Conservation (phyloP, 768 basidiomycete genomes). For the Termitomyces sp. region DNA sequence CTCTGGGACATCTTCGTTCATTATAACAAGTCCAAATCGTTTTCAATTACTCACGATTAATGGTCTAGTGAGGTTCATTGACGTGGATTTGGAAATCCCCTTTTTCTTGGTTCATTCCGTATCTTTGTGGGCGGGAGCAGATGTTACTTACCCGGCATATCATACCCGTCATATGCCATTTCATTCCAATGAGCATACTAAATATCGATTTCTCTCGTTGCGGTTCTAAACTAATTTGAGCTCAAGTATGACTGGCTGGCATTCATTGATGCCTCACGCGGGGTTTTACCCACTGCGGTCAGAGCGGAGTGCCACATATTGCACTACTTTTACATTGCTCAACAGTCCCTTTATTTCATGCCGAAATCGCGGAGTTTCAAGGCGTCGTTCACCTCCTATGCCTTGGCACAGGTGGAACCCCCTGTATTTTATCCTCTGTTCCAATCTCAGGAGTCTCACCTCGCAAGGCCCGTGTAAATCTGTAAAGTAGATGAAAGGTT, state of each 20-base stretch:
- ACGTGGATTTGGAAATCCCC: neutral
- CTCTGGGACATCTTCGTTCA: no score
- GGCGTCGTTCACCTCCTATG: neutral
- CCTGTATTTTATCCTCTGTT: neutral
- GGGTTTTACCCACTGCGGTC: neutral
- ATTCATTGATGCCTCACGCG: neutral
- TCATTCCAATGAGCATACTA: neutral
- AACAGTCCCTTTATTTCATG: neutral
- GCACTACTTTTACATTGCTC: neutral
- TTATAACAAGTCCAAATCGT: no score
- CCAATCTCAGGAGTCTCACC: neutral
- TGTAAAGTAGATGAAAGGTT: neutral
- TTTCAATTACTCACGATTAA: neutral
- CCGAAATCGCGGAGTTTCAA: neutral
- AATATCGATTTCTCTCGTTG: neutral
- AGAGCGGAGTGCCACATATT: neutral
- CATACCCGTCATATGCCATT: no score
- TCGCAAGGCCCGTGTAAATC: neutral
- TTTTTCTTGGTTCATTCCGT: no score
- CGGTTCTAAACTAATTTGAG: neutral
- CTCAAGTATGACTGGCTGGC: neutral
- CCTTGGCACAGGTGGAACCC: neutral
- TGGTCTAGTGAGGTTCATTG: neutral
- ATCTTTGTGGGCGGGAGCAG: no score
- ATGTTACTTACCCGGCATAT: no score